Conservation (phyloP, 108 stramenopile species). For the Skeletonema costatum region DNA sequence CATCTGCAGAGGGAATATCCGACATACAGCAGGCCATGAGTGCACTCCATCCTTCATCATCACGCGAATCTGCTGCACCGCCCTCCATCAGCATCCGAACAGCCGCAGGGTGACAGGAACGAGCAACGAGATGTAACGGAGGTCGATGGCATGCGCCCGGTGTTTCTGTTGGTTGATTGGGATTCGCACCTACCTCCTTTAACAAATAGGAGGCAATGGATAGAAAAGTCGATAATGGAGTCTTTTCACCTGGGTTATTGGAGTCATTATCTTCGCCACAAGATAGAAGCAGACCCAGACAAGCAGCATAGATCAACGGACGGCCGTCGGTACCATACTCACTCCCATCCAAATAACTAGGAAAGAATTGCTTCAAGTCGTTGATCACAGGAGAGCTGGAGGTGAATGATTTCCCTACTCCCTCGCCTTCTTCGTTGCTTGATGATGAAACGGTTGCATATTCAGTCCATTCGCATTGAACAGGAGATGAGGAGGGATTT, state of each 20-base stretch:
- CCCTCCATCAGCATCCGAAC: constrained; percentile 15
- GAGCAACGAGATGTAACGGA: constrained; percentile 44
- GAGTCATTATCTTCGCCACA: background rate
- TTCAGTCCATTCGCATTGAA: constrained; percentile 46
- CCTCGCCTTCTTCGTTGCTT: background rate
- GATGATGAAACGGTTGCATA: constrained; percentile 17
- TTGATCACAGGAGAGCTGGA: constrained; percentile 23
- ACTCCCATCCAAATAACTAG: constrained; percentile 18
- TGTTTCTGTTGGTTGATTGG: constrained; percentile 38
- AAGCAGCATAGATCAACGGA: constrained; percentile 38
- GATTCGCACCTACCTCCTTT: constrained; percentile 35
- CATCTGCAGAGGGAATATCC: constrained; percentile 27
- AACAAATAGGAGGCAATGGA: constrained; percentile 30
- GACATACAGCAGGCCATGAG: constrained; percentile 49
- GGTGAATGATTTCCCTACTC: background rate
- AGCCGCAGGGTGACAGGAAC: constrained; percentile 40
- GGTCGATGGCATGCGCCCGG: constrained; percentile 39
- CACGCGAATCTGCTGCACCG: constrained; percentile 19
- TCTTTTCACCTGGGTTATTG: background rate
- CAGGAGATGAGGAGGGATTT: background rate
- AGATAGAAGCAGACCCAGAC: constrained; percentile 41
- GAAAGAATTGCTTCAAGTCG: constrained; percentile 32
- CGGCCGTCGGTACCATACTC: constrained; percentile 38
- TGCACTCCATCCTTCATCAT: constrained; percentile 52
- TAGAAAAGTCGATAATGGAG: constrained; percentile 41